Percentiles rank a stretch among this genome's conserved stretches.
Conservation (phyloP, 2,329 filamentous ascomycete genomes). For the Aspergillus brunneoviolaceus region DNA sequence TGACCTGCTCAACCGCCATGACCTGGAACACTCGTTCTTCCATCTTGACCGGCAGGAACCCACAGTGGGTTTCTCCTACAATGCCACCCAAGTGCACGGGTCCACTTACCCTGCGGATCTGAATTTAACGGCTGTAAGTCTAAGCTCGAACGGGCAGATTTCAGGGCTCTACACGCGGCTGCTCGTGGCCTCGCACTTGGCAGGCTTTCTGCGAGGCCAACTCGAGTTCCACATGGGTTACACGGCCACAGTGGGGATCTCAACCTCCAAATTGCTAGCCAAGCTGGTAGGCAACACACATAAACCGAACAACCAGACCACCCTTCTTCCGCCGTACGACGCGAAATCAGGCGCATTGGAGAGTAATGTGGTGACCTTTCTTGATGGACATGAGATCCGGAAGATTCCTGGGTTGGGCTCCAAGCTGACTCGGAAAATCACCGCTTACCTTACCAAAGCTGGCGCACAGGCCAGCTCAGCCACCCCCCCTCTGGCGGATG, state of each 20-base stretch:
- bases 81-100: constrained; percentile 68
- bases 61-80: constrained; percentile 74
- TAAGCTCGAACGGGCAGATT: constrained; percentile 22
- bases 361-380: constrained; percentile 64
- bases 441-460: constrained; percentile 10
- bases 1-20: constrained; percentile 65
- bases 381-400: constrained; percentile 73
- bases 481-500: constrained; percentile 32
- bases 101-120: constrained; percentile 53
- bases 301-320: constrained; percentile 87
- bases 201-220: constrained; percentile 67
- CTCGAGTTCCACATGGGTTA: constrained; percentile 77
- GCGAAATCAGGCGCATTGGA: constrained; percentile 21
- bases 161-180: constrained; percentile 58
- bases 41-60: constrained; percentile 71
- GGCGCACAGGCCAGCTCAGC: background rate
- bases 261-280: constrained; percentile 80
- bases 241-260: constrained; percentile 82
- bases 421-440: constrained; percentile 69
- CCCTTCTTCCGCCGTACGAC: constrained; percentile 66
- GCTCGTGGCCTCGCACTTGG: constrained; percentile 77
- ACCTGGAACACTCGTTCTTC: constrained; percentile 73
- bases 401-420: constrained; percentile 83
- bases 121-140: constrained; percentile 6
- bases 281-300: constrained; percentile 82